Percentiles rank a stretch among this genome's conserved stretches.
phyloP scores from a whole-genome alignment of 352 stramenopile species.

The Globisporangium nodosum region DNA sequence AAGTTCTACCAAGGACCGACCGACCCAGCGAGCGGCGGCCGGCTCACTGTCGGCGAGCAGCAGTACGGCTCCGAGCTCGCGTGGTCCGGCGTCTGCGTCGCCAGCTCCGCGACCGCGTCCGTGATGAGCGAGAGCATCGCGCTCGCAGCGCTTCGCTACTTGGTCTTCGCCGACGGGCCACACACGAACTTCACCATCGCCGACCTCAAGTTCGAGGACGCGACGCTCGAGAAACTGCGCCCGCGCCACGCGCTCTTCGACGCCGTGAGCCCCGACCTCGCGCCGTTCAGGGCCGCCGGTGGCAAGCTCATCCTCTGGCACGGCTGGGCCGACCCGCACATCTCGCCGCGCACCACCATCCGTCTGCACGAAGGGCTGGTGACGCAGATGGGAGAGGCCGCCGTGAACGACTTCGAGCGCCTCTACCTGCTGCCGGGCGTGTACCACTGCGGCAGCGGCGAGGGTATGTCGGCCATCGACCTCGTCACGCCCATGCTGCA shows the following conservation, averaged over 20 bases:
- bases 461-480: conserved; percentile 33
- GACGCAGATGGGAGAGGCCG: conserved; percentile 22
- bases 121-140: conserved; percentile 27
- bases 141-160: conserved; percentile 32
- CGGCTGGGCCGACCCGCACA: conserved; percentile 41
- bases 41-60: conserved; percentile 35
- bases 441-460: conserved; percentile 34
- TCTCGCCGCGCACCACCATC: conserved; percentile 40
- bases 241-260: conserved; percentile 28
- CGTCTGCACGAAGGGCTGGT: conserved; percentile 34
- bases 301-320: conserved; percentile 47
- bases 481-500: conserved; percentile 39
- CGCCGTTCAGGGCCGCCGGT: conserved; percentile 25
- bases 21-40: conserved; percentile 17
- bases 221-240: conserved; percentile 29
- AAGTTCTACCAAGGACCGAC: conserved; percentile 38
- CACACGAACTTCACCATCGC: conserved; percentile 33
- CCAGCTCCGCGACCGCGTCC: conserved; percentile 16
- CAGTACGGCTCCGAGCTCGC: conserved; percentile 37
- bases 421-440: conserved; percentile 41
- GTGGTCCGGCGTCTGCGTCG: conserved; percentile 36
- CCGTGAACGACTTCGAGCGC: conserved; percentile 25
- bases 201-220: conserved; percentile 31
- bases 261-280: conserved; percentile 30
- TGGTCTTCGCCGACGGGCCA: conserved; percentile 32